phyloP scores from a whole-genome alignment of 176 grass and related monocot genomes.

The Aegilops speltoides region DNA sequence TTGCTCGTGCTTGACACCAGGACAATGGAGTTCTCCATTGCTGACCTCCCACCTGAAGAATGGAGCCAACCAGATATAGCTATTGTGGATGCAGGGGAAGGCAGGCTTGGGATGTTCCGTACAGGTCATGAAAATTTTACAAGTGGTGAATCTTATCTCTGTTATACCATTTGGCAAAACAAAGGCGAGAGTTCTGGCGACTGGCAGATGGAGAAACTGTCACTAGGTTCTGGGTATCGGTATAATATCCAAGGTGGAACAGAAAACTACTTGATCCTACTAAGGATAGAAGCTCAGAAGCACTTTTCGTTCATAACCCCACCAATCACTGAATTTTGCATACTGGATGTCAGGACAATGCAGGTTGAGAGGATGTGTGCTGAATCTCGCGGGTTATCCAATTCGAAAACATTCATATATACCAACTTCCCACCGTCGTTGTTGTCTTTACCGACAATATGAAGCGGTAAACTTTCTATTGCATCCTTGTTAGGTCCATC shows the following conservation, averaged over 20 bases:
- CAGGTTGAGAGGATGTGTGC: constrained; percentile 10
- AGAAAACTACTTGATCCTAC: constrained; percentile 23
- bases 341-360: constrained; percentile 9
- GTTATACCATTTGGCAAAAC: not conserved
- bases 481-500: not conserved
- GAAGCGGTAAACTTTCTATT: constrained; percentile 5
- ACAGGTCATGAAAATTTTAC: not conserved
- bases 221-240: constrained; percentile 15
- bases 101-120: not conserved
- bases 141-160: not conserved
- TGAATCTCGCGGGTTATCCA: not conserved
- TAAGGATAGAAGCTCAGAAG: not conserved
- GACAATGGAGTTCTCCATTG: not conserved
- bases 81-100: not conserved
- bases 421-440: constrained; percentile 20
- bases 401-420: not conserved
- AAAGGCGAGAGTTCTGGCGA: not conserved
- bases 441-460: constrained; percentile 7
- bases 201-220: constrained; percentile 33
- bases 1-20: not conserved
- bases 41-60: not conserved
- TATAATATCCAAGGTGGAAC: constrained; percentile 5
- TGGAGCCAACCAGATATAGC: no score
- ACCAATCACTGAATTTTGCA: constrained; percentile 10
- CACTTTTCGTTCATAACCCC: no score